Percentiles rank a stretch among this genome's conserved stretches.
Conservation (phyloP, 371 early-diverging fungal genomes). For the Lichtheimia corymbifera region DNA sequence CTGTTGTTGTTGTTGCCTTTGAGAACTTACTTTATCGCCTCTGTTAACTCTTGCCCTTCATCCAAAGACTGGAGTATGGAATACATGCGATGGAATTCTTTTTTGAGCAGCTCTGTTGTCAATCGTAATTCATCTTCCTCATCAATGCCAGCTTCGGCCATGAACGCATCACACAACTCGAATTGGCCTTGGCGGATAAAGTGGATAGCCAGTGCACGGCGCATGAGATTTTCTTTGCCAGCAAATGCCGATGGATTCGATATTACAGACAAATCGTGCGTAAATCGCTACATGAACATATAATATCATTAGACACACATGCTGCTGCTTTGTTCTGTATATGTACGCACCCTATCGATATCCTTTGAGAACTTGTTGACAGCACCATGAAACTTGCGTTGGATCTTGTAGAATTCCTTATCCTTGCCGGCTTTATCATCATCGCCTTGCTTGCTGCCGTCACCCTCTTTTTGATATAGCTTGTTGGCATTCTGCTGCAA, state of each 20-base stretch:
- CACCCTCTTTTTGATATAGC: slow-evolving; percentile 7
- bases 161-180: slow-evolving; percentile 66
- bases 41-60: slow-evolving; percentile 22
- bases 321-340: background rate
- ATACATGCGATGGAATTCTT: slow-evolving; percentile 43
- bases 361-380: slow-evolving; percentile 70
- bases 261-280: slow-evolving; percentile 57
- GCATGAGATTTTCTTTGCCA: slow-evolving; percentile 60
- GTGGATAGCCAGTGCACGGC: slow-evolving; percentile 68
- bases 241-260: slow-evolving; percentile 71
- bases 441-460: slow-evolving; percentile 3
- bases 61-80: slow-evolving; percentile 33
- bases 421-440: slow-evolving; percentile 9
- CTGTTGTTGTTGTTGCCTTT: background rate
- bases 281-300: slow-evolving; percentile 68
- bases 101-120: slow-evolving; percentile 30
- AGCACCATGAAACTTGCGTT: slow-evolving; percentile 62
- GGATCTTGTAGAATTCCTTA: slow-evolving; percentile 45
- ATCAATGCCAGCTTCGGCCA: slow-evolving; percentile 44
- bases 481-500: slow-evolving; percentile 5
- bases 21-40: slow-evolving; percentile 29
- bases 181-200: slow-evolving; percentile 91
- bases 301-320: background rate
- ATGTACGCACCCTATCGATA: slow-evolving; percentile 64
- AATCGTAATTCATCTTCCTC: slow-evolving; percentile 32